A percentile compares a stretch with the other conserved stretches of the same genome.
Evolutionary conservation across 306 rosid species (phyloP).

Genomic region (Malus orientalis): DNA sequence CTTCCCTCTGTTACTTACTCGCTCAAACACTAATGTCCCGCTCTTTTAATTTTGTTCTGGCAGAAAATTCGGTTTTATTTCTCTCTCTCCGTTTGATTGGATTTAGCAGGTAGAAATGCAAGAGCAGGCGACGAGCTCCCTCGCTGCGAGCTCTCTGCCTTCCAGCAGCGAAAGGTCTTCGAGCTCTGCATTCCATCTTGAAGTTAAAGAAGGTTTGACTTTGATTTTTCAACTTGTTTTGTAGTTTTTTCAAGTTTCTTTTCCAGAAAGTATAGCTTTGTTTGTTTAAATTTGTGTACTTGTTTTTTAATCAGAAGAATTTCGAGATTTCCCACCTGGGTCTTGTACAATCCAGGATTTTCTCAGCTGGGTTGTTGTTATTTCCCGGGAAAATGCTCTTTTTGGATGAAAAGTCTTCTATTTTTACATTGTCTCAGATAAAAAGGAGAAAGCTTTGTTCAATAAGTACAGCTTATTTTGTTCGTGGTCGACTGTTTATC

Average conservation of each 20-base stretch:
- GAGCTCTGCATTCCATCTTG: conserved; percentile 52
- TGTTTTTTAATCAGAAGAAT: neutral
- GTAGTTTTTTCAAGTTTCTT: neutral
- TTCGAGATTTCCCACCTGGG: neutral
- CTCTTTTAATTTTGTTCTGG: conserved; percentile 12
- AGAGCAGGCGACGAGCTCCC: conserved; percentile 43
- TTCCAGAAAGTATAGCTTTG: neutral
- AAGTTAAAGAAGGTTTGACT: conserved; percentile 45
- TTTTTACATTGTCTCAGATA: neutral
- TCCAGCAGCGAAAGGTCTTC: conserved; percentile 69
- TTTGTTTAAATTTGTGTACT: neutral
- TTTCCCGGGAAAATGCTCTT: neutral
- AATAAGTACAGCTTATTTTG: neutral
- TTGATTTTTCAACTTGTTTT: neutral
- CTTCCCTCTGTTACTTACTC: neutral
- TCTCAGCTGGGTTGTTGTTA: neutral
- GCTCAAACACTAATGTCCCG: conserved; percentile 20
- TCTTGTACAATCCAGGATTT: neutral
- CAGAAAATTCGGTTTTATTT: neutral
- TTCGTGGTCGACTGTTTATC: neutral
- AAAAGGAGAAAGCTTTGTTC: neutral
- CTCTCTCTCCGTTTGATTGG: neutral
- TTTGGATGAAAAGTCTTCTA: neutral
- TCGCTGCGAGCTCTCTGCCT: conserved; percentile 53
- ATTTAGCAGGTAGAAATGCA: conserved; percentile 28